A percentile compares a stretch with the other conserved stretches of the same genome.
These are phyloP conservation scores for Curvularia lunata DNA, from an alignment of 2,329 filamentous ascomycete genomes.

Conservation along the genomic window DNA sequence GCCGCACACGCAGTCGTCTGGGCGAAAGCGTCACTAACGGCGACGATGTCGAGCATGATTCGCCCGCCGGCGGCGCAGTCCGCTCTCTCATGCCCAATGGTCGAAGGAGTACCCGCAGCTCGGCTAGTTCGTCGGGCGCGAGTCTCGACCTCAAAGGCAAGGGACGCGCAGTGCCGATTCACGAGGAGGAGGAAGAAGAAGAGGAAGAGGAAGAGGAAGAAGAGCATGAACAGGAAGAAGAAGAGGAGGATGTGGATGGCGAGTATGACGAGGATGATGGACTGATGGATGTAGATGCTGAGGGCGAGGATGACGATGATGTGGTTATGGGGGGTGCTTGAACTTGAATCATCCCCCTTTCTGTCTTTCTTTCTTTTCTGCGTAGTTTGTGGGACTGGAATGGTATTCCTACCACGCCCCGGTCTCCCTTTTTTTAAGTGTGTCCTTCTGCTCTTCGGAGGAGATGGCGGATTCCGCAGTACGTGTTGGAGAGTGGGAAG, in stretches of 20 bases:
- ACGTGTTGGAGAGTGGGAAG: too few relatives aligned
- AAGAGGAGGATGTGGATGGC: slow-evolving; percentile 30
- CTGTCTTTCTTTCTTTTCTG: not conserved
- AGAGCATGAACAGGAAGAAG: slow-evolving; percentile 7
- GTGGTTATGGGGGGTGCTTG: slow-evolving; percentile 22
- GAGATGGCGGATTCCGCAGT: too few relatives aligned
- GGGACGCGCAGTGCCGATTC: slow-evolving; percentile 31
- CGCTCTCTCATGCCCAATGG: slow-evolving; percentile 35
- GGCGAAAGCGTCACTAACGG: slow-evolving; percentile 50
- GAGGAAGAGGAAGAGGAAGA: slow-evolving; percentile 33
- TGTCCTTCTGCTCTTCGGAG: too few relatives aligned
- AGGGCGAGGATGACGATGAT: slow-evolving; percentile 40
- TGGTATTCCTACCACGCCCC: too few relatives aligned
- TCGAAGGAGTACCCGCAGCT: slow-evolving; percentile 39
- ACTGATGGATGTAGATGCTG: slow-evolving; percentile 19
- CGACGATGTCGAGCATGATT: slow-evolving; percentile 35
- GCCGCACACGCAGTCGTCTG: slow-evolving; percentile 54
- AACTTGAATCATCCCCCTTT: not conserved
- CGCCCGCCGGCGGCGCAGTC: slow-evolving; percentile 27
- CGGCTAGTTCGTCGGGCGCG: slow-evolving; percentile 37
- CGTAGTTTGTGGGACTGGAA: too few relatives aligned
- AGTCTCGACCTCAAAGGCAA: slow-evolving; percentile 40
- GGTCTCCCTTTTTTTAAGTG: too few relatives aligned
- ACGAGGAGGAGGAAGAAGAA: slow-evolving; percentile 41
- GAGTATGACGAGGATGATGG: slow-evolving; percentile 19